Base-by-base conservation (phyloP, 495 filamentous ascomycete species). In the Lophiotrema nucula region DNA sequence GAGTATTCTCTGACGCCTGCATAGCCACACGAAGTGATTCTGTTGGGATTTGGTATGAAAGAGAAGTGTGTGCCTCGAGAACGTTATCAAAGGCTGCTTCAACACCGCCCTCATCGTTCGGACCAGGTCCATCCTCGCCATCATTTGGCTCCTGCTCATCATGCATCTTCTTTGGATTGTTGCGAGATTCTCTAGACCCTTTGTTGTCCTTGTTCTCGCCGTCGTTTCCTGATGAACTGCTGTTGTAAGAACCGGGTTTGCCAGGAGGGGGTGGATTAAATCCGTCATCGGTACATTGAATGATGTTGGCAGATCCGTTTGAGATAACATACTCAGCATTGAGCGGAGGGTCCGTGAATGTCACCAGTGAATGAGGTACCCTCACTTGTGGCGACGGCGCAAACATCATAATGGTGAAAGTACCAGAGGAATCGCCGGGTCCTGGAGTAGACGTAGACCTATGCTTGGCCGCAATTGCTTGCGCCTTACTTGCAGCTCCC, bases 1-100 rank as follows among this genome's bases (percentile, higher is more conserved):
- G 37, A 19, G 25, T 64, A 33, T 58, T 66, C 22, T 37, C 57
- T 16, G 67, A 62, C 5, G 67, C 70, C 18, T 53, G 46, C 42
- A 64, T 58, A 1, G 70, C 67, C n/a, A 38, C 49, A 12, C 56
- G 60, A 11, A 70, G 44, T 0, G 22, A 44, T 35, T 57, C 53
- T 24, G 38, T 1, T 5, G 65, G 64, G 26, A 65, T 68, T 38
- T 65, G 62, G 48, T 33, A 66, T 16, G 66, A 31, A 5, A 68
- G 51, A 4, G 66, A 50, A 5, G 58, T 35, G 27, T 64, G 60
- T 24, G 53, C 48, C 27, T 60, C 56, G 6, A 45, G 18, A n/a
- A 4, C 31, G 8, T 54, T 42, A 12, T 58, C 53, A 4, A 19
- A 16, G 3, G 48, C 42, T 16, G 39, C 21, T 26, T 64, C 49